phyloP scores from a whole-genome alignment of 306 rosid species.

The Vigna hirtella region DNA sequence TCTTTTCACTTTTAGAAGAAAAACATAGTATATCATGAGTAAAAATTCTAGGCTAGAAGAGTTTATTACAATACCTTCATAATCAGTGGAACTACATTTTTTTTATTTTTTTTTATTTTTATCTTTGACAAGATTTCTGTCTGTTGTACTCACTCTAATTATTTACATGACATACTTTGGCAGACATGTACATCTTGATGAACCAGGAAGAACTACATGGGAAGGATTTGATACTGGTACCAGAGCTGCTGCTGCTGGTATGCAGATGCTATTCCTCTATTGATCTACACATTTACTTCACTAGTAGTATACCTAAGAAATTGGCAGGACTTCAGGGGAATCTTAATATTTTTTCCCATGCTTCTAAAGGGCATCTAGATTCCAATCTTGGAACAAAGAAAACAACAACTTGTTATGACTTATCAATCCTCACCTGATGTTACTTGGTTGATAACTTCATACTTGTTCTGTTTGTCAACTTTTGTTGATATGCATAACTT shows the following conservation, averaged over 20 bases:
- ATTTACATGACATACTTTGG: slow-evolving; percentile 27
- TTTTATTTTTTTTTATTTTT: neutral
- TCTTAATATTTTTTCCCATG: neutral
- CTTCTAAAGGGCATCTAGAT: slow-evolving; percentile 30
- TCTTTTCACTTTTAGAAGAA: neutral
- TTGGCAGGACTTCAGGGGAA: slow-evolving; percentile 33
- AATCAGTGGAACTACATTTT: neutral
- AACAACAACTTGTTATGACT: slow-evolving; percentile 1
- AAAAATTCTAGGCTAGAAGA: neutral
- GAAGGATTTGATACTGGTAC: slow-evolving; percentile 95
- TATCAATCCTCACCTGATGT: slow-evolving; percentile 26
- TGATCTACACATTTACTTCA: neutral
- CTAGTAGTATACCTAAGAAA: neutral
- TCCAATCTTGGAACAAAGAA: slow-evolving; percentile 11
- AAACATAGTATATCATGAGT: neutral
- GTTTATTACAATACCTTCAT: neutral
- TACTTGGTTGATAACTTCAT: slow-evolving; percentile 15
- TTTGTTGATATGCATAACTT: neutral
- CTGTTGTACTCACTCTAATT: neutral
- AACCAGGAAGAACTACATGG: slow-evolving; percentile 96
- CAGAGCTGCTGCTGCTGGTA: slow-evolving; percentile 97
- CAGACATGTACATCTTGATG: slow-evolving; percentile 95
- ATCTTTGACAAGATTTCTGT: slow-evolving; percentile 25
- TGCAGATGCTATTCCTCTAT: slow-evolving; percentile 40
- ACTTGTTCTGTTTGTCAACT: neutral